Percentiles rank a stretch among this genome's conserved stretches.
These are phyloP conservation scores for Lepiota brunneoincarnata DNA, from an alignment of 768 basidiomycete genomes.

Conservation along the genomic window DNA sequence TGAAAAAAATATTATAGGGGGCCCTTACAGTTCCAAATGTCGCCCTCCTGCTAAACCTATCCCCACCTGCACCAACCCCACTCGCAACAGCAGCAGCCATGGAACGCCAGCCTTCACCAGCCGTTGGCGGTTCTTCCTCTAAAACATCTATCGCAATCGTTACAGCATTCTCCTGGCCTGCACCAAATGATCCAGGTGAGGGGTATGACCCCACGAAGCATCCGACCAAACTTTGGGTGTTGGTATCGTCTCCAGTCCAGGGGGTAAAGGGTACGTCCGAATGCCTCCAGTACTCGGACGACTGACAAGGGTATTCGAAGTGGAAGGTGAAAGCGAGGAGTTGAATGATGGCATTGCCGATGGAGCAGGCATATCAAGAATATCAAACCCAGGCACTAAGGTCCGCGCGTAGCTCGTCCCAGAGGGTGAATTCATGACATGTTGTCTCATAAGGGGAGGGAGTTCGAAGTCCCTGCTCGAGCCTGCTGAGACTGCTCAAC, in stretches of 20 bases:
- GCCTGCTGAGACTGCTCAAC: conserved; percentile 20
- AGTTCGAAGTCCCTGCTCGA: conserved; percentile 16
- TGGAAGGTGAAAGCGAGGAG: conserved; percentile 27
- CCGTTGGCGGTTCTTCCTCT: conserved; percentile 67
- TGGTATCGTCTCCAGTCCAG: conserved; percentile 30
- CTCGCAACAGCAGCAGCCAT: conserved; percentile 38
- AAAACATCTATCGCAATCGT: conserved; percentile 54
- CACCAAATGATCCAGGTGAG: conserved; percentile 14
- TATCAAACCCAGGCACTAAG: conserved; percentile 18
- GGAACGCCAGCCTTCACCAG: conserved; percentile 59
- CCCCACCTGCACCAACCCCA: conserved; percentile 17
- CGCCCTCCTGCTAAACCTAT: conserved; percentile 38
- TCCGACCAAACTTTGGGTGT: conserved; percentile 32
- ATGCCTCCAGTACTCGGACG: conserved; percentile 13
- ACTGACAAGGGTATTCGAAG: neutral
- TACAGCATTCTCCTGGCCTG: conserved; percentile 24
- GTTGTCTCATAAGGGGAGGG: conserved; percentile 22
- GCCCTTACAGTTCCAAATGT: conserved; percentile 64
- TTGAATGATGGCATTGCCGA: conserved; percentile 52
- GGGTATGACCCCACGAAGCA: conserved; percentile 8
- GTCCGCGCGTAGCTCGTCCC: conserved; percentile 4
- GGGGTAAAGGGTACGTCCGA: conserved; percentile 30
- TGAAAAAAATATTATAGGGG: neutral
- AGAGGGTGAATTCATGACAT: conserved; percentile 6
- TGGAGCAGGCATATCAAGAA: conserved; percentile 46